Base-by-base conservation (phyloP, 129 eudicot genomes). In the Mikania micrantha region DNA sequence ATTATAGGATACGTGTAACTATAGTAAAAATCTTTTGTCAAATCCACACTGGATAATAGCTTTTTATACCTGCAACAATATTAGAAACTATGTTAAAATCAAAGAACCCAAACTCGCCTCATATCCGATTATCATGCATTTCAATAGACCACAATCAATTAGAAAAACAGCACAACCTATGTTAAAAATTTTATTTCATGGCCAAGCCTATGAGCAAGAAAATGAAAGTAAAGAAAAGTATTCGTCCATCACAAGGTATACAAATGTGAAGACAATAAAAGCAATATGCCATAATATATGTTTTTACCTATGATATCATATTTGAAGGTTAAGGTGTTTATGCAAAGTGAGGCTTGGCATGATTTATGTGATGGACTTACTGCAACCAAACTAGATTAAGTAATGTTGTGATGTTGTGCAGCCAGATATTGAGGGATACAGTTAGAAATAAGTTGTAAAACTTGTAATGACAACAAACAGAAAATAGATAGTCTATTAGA, bases 1-100 rank as follows among this genome's bases (percentile, higher is more conserved):
- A 93, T 93, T 48, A 93, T 73, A 69, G 96, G 99, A 74, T 93
- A 93, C 17, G 96, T 88, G 71, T 88, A 89, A 75, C 99, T 93
- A 73, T 64, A 93, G 95, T 84, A 93, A 74, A 93, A 93, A 76
- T 89, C 99, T 77, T 86, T 89, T 22, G 95, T 88, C 86, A 93
- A 71, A 67, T 93, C 99, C 10, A 88, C 95, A 76, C 90, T 82
- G 45, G 92, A 89, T 73, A 93, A 78, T 24, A 93, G 96, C 85
- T 93, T 93, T 90, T 83, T 93, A 92, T 93, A 93, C 92, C 99
- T 93, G 88, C 80, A 81, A 41, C 49, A 64, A 41, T 31, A 57
- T 21, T 19, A 74, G 52, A 61, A 42, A 56, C 44, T 31, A 31
- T 52, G 31, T 41, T 50, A 57, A 74, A 72, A 49, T 9, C 63